Conservation (phyloP, 2,329 filamentous ascomycete genomes). For the Botrytis tulipae region DNA sequence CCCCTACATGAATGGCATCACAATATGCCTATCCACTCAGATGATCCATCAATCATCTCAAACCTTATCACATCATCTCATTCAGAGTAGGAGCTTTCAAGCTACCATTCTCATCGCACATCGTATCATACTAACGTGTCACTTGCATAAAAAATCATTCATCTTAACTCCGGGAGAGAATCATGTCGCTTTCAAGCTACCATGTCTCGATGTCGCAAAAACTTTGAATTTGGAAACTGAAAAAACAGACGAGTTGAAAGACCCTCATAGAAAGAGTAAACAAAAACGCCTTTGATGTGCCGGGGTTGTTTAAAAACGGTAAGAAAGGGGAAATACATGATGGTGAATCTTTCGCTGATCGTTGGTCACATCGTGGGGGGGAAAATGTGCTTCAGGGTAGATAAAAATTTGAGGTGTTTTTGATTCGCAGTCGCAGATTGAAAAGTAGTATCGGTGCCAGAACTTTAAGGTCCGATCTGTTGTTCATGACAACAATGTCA, state of each 20-base stretch:
- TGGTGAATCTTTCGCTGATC: conserved; percentile 42
- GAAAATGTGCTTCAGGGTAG: conserved; percentile 23
- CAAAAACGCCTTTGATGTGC: conserved; percentile 38
- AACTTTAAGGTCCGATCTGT: conserved; percentile 19
- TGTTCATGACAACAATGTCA: conserved; percentile 26
- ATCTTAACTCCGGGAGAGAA: conserved; percentile 20
- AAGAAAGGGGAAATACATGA: conserved; percentile 40
- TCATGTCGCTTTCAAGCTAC: conserved; percentile 41
- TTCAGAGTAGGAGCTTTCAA: conserved; percentile 38
- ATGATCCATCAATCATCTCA: conserved; percentile 12
- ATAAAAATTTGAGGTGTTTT: conserved; percentile 19
- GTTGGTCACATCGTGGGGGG: conserved; percentile 36
- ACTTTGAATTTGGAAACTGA: conserved; percentile 1
- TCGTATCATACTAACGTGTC: conserved; percentile 19
- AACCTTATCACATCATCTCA: conserved; percentile 4
- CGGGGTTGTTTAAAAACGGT: conserved; percentile 29
- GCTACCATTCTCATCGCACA: conserved; percentile 34
- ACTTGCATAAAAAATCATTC: conserved; percentile 6
- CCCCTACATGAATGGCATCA: neutral
- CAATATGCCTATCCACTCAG: neutral
- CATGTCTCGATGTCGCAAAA: conserved; percentile 32
- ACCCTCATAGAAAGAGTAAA: conserved; percentile 19
- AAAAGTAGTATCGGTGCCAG: conserved; percentile 19
- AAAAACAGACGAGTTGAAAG: neutral
- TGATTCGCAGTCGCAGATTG: conserved; percentile 24